phyloP scores from a whole-genome alignment of 768 basidiomycete species.

The Russula ochroleuca region DNA sequence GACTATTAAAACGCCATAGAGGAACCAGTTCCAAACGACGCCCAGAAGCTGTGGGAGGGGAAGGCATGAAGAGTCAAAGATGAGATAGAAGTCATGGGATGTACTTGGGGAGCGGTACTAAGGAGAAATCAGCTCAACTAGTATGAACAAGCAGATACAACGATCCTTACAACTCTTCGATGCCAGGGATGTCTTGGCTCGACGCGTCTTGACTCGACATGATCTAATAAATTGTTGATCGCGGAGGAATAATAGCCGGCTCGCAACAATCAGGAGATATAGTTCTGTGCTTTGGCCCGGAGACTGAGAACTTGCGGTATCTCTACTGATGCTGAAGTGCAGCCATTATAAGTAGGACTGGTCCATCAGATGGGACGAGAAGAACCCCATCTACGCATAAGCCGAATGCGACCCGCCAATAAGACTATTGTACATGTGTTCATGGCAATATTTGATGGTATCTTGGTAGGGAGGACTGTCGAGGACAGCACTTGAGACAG shows the following conservation, averaged over 20 bases:
- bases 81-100: background rate
- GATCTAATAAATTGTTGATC: background rate
- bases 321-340: background rate
- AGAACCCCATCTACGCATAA: too few species aligned
- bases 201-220: background rate
- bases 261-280: background rate
- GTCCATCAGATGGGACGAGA: background rate
- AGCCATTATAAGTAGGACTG: background rate
- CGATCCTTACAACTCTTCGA: background rate
- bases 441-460: too few species aligned
- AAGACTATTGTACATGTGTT: too few species aligned
- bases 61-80: background rate
- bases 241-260: background rate
- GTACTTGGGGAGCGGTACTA: constrained; percentile 6
- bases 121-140: background rate
- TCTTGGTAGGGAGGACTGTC: too few species aligned
- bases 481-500: too few species aligned
- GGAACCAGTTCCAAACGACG: constrained; percentile 29
- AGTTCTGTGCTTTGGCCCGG: background rate
- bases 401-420: too few species aligned
- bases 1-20: constrained; percentile 33
- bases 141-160: background rate
- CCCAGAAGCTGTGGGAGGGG: constrained; percentile 2
- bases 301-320: too few species aligned
- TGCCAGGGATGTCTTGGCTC: background rate